Evolutionary conservation across 2,329 filamentous ascomycete species (phyloP), one percentile per base, ranked within the genome.

Genomic region (Stemphylium lycopersici): DNA sequence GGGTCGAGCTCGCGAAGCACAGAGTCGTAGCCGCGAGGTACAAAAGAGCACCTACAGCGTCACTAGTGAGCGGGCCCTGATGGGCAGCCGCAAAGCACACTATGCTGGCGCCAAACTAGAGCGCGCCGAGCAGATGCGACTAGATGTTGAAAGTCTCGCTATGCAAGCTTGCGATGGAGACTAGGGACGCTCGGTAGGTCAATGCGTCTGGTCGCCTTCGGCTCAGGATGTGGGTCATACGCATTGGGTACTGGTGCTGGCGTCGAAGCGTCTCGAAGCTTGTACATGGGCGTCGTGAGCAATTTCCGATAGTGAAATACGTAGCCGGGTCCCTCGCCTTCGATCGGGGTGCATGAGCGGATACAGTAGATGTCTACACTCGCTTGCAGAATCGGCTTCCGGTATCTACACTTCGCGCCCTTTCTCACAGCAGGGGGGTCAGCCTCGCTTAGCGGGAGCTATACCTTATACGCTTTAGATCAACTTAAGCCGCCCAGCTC

Each of bases 121-220:
- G 13, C 26, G 51, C 38, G 16, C 40, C 29, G 20, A 54, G 10
- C 3, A 54, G 51, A 36, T 54, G 44, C 20, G 44, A 54, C 51
- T 29, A 54, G 32, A 54, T 48, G 34, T 54, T 54, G 37, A 54
- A 4, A 26, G 44, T 48, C 44, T 54, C 44, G 29, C 3, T 43
- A 33, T 54, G 44, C 12, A 48, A 24, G 41, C 33, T 22, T 18
- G 34, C 33, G 20, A 48, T 44, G 24, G 51, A 54, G 44, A 36
- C 4, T 32, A 45, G 5, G 32, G 36, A 33, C 31, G 31, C 31
- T 6, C 31, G 3, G 31, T 33, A 33, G 31, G 31, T 3, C 6
- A 11, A 33, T 33, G 13, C 31, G 31, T 33, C 3, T 6, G 31
- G 31, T 6, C 10, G 31, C 13, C 31, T 33, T 33, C 6, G 31